These are phyloP conservation scores for Prunus yedoensis DNA, from an alignment of 331 rosid species.

Conservation along the genomic window DNA sequence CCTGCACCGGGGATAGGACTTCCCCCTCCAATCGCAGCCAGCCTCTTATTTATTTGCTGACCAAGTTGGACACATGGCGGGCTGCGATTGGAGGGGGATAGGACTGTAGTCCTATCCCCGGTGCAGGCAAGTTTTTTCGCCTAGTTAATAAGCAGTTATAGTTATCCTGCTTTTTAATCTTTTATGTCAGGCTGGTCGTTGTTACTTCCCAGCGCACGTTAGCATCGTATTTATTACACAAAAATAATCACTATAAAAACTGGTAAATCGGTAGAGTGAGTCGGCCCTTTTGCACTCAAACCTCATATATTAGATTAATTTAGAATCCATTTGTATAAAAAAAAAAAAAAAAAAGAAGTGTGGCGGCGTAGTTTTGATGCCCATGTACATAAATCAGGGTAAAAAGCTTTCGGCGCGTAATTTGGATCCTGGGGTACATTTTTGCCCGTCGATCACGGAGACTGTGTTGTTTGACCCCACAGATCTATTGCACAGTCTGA, in stretches of 20 bases:
- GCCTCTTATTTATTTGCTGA: too few species aligned
- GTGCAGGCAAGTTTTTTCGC: too few species aligned
- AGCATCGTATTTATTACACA: background rate
- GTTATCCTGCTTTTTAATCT: background rate
- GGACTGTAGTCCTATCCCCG: too few species aligned
- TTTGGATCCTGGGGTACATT: slow-evolving; percentile 22
- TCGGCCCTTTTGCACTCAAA: accelerated
- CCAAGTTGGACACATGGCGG: too few species aligned
- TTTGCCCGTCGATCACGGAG: slow-evolving; percentile 22
- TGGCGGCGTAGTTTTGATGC: background rate
- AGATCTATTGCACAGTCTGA: slow-evolving; percentile 14
- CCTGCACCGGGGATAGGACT: too few species aligned
- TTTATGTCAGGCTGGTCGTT: slow-evolving; percentile 34
- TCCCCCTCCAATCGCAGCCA: too few species aligned
- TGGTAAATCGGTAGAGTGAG: too few species aligned
- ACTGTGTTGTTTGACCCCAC: slow-evolving; percentile 20
- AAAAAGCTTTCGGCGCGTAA: slow-evolving; percentile 2
- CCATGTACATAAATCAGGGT: background rate
- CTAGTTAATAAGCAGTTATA: slow-evolving; percentile 43
- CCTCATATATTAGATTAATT: too few species aligned
- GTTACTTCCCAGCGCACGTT: slow-evolving; percentile 3
- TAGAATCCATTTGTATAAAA: too few species aligned
- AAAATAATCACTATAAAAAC: too few species aligned
- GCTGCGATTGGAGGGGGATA: too few species aligned
- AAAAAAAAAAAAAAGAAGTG: too few species aligned